These are phyloP conservation scores for Hsuehochloa calcarea DNA, from an alignment of 176 grass and related monocot genomes.

Conservation along the genomic window DNA sequence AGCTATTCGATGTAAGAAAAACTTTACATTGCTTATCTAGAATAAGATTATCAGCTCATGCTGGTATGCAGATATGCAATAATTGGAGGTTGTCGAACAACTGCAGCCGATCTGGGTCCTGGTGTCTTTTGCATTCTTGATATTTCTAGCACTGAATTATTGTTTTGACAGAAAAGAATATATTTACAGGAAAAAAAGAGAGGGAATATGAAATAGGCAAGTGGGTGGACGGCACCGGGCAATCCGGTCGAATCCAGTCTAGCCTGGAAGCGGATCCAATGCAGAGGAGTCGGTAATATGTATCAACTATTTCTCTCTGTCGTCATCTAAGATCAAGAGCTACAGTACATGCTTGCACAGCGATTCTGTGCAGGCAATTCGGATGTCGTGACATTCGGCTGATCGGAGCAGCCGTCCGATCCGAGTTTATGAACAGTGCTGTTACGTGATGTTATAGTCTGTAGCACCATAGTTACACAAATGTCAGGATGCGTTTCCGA, in stretches of 20 bases:
- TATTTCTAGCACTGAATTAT: neutral
- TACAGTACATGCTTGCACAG: too few relatives aligned
- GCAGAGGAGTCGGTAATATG: too few relatives aligned
- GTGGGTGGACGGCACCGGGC: constrained; percentile 12
- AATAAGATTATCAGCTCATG: constrained; percentile 35
- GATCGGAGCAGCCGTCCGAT: too few relatives aligned
- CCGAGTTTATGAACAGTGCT: too few relatives aligned
- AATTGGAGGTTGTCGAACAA: neutral
- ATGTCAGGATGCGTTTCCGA: too few relatives aligned
- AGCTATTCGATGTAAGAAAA: constrained; percentile 11
- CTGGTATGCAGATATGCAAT: constrained; percentile 14
- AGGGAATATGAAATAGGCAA: neutral
- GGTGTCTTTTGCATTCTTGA: neutral
- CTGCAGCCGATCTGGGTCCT: neutral
- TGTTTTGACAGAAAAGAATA: neutral
- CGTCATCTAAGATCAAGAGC: too few relatives aligned
- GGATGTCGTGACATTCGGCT: too few relatives aligned
- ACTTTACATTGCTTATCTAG: neutral
- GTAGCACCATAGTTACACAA: too few relatives aligned
- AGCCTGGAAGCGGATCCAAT: neutral
- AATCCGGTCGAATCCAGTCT: neutral
- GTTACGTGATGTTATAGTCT: too few relatives aligned
- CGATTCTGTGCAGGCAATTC: too few relatives aligned
- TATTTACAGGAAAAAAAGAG: neutral
- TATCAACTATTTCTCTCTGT: too few relatives aligned